Conservation (phyloP, 1,284 basidiomycete genomes). For the Moesziomyces parantarcticus region DNA sequence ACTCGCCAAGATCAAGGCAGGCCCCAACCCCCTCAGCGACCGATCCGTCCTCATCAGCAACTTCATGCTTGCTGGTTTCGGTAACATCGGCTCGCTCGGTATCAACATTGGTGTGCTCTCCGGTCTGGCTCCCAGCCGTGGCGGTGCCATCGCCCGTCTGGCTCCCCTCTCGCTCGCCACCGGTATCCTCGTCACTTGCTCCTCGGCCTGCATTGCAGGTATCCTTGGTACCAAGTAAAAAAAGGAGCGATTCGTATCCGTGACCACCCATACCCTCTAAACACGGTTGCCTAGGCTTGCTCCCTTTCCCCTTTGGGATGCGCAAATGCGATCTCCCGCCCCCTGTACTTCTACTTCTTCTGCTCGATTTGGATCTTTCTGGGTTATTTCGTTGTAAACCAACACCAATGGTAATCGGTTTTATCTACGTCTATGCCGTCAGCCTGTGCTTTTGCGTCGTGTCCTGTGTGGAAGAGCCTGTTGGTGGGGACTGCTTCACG, state of each 20-base stretch:
- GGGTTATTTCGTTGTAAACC: constrained; percentile 16
- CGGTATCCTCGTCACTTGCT: constrained; percentile 68
- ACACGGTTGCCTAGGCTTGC: constrained; percentile 5
- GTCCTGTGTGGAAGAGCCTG: constrained; percentile 1
- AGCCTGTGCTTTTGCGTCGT: background rate
- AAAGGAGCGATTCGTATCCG: background rate
- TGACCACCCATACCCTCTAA: constrained; percentile 17
- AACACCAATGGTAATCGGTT: constrained; percentile 14
- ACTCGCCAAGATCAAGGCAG: constrained; percentile 45
- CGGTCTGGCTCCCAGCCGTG: constrained; percentile 82
- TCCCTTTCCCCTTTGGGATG: background rate
- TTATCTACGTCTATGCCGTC: background rate
- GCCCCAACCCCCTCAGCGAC: constrained; percentile 73
- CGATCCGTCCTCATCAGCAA: constrained; percentile 80
- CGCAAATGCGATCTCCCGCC: background rate
- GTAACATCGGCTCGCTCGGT: constrained; percentile 80
- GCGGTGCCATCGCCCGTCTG: constrained; percentile 77
- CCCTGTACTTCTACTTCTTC: constrained; percentile 16
- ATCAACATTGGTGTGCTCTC: constrained; percentile 89
- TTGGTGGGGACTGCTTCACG: no score
- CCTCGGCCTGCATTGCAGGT: constrained; percentile 69
- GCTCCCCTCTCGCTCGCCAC: constrained; percentile 74
- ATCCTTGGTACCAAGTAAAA: constrained; percentile 57
- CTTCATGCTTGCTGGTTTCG: constrained; percentile 88
- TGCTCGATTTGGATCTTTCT: constrained; percentile 24